Conservation (phyloP, 1,284 basidiomycete species). For the Paramarasmius palmivorus region DNA sequence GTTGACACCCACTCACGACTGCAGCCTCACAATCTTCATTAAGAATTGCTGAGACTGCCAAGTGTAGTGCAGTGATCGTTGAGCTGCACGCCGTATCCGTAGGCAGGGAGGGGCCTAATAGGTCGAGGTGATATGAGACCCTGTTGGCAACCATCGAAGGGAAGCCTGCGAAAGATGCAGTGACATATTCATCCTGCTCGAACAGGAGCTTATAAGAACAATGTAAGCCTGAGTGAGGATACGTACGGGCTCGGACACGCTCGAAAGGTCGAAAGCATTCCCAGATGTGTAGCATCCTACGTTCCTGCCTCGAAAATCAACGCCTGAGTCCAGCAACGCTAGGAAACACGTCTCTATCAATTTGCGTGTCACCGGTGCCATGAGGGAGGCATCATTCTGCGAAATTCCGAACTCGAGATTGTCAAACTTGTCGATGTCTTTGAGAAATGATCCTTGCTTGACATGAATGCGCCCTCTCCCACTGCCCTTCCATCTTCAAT, state of each 20-base stretch:
- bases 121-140: slow-evolving; percentile 50
- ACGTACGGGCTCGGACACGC: slow-evolving; percentile 26
- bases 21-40: too few relatives aligned
- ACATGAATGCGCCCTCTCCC: slow-evolving; percentile 27
- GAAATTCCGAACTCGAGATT: slow-evolving; percentile 40
- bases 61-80: background rate
- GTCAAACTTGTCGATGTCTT: slow-evolving; percentile 37
- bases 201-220: background rate
- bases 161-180: slow-evolving; percentile 34
- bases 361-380: slow-evolving; percentile 36
- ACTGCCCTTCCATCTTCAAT: slow-evolving; percentile 25
- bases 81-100: background rate
- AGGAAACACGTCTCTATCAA: slow-evolving; percentile 39
- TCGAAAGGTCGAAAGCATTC: slow-evolving; percentile 20
- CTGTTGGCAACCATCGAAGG: slow-evolving; percentile 45
- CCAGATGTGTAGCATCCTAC: slow-evolving; percentile 41
- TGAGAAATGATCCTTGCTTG: slow-evolving; percentile 37
- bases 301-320: slow-evolving; percentile 36
- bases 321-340: slow-evolving; percentile 40
- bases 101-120: slow-evolving; percentile 19
- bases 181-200: slow-evolving; percentile 38
- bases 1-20: too few relatives aligned
- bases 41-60: too few relatives aligned
- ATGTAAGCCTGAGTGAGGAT: background rate
- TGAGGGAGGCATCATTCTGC: slow-evolving; percentile 33